Evolutionary conservation across 1,139 yeast species (phyloP).

Genomic region (Meyerozyma elateridarum): DNA sequence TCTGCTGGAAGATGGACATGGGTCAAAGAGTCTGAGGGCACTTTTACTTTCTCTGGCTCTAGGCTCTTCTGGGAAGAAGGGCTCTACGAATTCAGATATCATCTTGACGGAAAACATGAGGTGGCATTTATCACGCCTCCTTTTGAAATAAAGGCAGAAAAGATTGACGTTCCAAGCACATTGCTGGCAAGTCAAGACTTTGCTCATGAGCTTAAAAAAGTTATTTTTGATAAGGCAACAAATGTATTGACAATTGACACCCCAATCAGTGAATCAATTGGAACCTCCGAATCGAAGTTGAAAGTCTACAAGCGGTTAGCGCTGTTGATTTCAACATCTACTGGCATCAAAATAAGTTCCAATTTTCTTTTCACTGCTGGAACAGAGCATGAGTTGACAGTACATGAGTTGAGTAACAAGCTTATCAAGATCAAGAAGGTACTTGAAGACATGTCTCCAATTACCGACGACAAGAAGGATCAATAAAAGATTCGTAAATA

Average conservation of each 20-base stretch:
- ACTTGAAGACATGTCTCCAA: constrained; percentile 39
- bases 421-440: constrained; percentile 39
- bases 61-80: constrained; percentile 67
- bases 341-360: constrained; percentile 36
- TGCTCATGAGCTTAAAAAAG: constrained; percentile 27
- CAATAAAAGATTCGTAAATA: not conserved
- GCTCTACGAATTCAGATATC: constrained; percentile 72
- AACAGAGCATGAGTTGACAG: constrained; percentile 25
- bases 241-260: constrained; percentile 18
- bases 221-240: constrained; percentile 28
- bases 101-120: constrained; percentile 64
- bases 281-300: constrained; percentile 26
- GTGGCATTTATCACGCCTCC: constrained; percentile 67
- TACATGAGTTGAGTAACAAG: constrained; percentile 34
- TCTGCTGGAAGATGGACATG: constrained; percentile 73
- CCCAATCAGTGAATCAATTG: constrained; percentile 24
- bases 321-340: constrained; percentile 30
- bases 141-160: constrained; percentile 54
- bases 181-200: constrained; percentile 17
- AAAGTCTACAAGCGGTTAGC: constrained; percentile 31
- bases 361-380: constrained; percentile 36
- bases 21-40: constrained; percentile 43
- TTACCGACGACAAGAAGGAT: constrained; percentile 17
- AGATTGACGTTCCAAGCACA: constrained; percentile 31
- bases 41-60: constrained; percentile 46